Evolutionary conservation across 2,329 filamentous ascomycete genomes (phyloP), one percentile per base, ranked within the genome.

Genomic region (Trichoderma hamatum): DNA sequence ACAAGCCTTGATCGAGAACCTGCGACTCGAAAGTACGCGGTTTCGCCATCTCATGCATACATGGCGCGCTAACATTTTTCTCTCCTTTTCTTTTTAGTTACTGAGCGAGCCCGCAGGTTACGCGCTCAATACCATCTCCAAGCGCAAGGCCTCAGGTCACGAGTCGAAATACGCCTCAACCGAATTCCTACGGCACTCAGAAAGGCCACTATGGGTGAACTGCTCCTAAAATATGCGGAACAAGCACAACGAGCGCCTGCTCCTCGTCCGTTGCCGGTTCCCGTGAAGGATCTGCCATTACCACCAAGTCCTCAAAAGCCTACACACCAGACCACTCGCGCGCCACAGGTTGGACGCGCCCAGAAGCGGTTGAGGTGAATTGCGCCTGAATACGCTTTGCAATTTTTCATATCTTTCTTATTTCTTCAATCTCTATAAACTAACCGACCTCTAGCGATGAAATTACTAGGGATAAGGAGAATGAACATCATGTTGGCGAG

Each of bases 101-200:
- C 92, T 21, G 92, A 96, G 81, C 89, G 94, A 78, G 92, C 93
- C 71, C 89, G 95, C 74, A 94, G 95, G 79, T 84, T 98, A 71
- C 89, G 94, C 75, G 91, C 94, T 7, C 94, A 97, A 78, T 97
- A 96, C 82, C 90, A 91, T 70, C 86, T 96, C 11, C 94, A 97
- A 80, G 92, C 94, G 26, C 92, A 95, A 78, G 92, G 92, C 71
- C 86, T 98, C 49, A 88, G 92, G 71, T 90, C 93, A 70, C 90
- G 95, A 71, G 90, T 99, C 64, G 94, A 97, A 80, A 92, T 97
- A 82, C 92, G 96, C 80, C 87, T 98, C 78, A 97, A 97, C 78
- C 90, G 96, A 66, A 96, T 98, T 64, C 96, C 96, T 9, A 87
- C 89, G 74, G 86, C 90, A 19, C 82, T 97, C 72, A 90, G 95